phyloP scores from a whole-genome alignment of 306 rosid genomes.

The Sechiopsis laciniata region DNA sequence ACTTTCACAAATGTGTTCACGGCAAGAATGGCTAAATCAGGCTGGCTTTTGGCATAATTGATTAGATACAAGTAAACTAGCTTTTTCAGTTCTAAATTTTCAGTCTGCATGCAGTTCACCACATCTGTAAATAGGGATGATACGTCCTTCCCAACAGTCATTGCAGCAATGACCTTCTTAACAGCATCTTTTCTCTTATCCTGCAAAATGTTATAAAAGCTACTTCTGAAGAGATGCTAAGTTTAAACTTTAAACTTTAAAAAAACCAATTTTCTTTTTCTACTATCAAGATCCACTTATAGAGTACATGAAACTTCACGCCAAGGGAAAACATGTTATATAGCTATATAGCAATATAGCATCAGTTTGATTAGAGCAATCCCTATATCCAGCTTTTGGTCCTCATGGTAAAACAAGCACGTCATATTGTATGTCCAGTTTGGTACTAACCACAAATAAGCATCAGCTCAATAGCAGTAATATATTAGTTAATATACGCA shows the following conservation, averaged over 20 bases:
- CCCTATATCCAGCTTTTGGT: neutral
- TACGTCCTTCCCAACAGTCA: slow-evolving; percentile 99
- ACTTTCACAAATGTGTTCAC: slow-evolving; percentile 99
- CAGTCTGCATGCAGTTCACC: slow-evolving; percentile 98
- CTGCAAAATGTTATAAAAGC: slow-evolving; percentile 34
- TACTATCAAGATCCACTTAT: neutral
- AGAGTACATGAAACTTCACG: neutral
- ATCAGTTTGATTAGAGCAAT: neutral
- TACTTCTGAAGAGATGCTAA: neutral
- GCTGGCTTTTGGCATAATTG: slow-evolving; percentile 97
- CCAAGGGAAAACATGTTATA: neutral
- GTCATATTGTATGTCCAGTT: neutral
- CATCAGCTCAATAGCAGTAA: neutral
- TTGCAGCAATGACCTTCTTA: slow-evolving; percentile 96
- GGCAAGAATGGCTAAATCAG: slow-evolving; percentile 95
- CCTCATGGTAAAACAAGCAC: neutral
- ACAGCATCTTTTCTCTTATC: slow-evolving; percentile 99
- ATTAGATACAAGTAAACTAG: slow-evolving; percentile 90
- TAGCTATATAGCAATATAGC: slow-evolving; percentile 3
- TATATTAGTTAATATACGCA: neutral
- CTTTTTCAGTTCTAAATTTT: slow-evolving; percentile 94
- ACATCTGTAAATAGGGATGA: slow-evolving; percentile 95
- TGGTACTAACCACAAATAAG: neutral
- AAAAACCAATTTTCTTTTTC: neutral
- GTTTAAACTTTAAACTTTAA: neutral